These are phyloP conservation scores for Metschnikowia borealis DNA, from an alignment of 805 yeast genomes.

Conservation along the genomic window DNA sequence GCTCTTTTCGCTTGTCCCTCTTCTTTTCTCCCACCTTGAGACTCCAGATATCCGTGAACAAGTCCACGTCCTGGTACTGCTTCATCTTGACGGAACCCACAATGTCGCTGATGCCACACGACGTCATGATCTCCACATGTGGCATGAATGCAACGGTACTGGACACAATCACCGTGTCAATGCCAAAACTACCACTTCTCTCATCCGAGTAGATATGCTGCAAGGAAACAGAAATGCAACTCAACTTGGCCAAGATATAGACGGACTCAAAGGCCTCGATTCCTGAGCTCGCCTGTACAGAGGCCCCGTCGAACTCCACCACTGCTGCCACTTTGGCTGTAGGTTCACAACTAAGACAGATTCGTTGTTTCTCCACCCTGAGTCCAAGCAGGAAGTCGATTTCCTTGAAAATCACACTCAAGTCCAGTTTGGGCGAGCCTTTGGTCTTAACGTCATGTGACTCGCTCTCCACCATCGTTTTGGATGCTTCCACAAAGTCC, in stretches of 20 bases:
- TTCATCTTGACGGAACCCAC: constrained; percentile 67
- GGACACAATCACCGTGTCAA: constrained; percentile 45
- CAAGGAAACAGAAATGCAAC: constrained; percentile 62
- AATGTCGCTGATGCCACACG: constrained; percentile 53
- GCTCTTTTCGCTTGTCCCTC: background rate
- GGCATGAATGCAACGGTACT: constrained; percentile 46
- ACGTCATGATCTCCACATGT: constrained; percentile 40
- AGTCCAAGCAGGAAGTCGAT: constrained; percentile 62
- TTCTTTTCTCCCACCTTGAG: constrained; percentile 27
- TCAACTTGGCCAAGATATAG: constrained; percentile 35
- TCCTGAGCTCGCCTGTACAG: constrained; percentile 52
- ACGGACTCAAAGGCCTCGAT: constrained; percentile 8
- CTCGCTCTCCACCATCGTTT: constrained; percentile 41
- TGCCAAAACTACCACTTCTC: constrained; percentile 64
- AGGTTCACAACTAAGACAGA: constrained; percentile 87
- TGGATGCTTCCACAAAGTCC: constrained; percentile 52
- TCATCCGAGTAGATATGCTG: constrained; percentile 92
- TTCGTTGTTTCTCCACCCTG: constrained; percentile 64
- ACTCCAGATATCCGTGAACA: constrained; percentile 81
- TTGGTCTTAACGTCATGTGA: background rate
- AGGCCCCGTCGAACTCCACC: constrained; percentile 68
- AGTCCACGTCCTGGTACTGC: constrained; percentile 80
- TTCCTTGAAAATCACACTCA: constrained; percentile 41
- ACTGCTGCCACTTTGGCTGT: constrained; percentile 88
- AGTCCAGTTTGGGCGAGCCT: constrained; percentile 25